Evolutionary conservation across 805 yeast genomes (phyloP).

Genomic region (Sungouiozyma ichnusensis): DNA sequence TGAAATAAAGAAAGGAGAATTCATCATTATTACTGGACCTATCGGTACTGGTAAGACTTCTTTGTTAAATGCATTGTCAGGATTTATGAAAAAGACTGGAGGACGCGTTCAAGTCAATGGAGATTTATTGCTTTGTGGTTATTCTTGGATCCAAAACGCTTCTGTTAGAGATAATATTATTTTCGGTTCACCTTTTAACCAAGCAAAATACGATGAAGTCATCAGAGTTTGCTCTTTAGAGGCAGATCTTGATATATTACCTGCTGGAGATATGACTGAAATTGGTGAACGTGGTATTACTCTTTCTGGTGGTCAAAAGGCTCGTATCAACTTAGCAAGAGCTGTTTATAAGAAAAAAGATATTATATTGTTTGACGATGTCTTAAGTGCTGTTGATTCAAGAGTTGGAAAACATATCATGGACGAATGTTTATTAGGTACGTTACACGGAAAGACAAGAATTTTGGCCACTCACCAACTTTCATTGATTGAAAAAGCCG

Average conservation of each 20-base stretch:
- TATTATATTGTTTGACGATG: conserved; percentile 65
- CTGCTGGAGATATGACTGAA: conserved; percentile 69
- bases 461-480: conserved; percentile 79
- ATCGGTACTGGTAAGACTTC: conserved; percentile 81
- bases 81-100: conserved; percentile 47
- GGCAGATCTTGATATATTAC: conserved; percentile 53
- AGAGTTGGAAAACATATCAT: conserved; percentile 76
- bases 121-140: conserved; percentile 43
- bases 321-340: conserved; percentile 68
- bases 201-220: conserved; percentile 41
- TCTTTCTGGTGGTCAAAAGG: conserved; percentile 84
- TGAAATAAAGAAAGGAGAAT: conserved; percentile 50
- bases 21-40: conserved; percentile 49
- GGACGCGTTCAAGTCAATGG: conserved; percentile 52
- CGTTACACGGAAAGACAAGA: conserved; percentile 50
- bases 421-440: conserved; percentile 54
- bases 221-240: conserved; percentile 56
- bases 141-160: conserved; percentile 79
- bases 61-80: conserved; percentile 57
- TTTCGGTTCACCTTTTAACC: conserved; percentile 51
- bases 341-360: conserved; percentile 64
- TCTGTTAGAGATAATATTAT: conserved; percentile 65
- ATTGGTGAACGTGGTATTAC: conserved; percentile 84
- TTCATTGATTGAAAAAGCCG: conserved; percentile 58
- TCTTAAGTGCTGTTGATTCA: conserved; percentile 77